A percentile compares a stretch with the other conserved stretches of the same genome.
These are phyloP conservation scores for Chionographis japonica DNA, from an alignment of 106 monocot species.

Conservation along the genomic window DNA sequence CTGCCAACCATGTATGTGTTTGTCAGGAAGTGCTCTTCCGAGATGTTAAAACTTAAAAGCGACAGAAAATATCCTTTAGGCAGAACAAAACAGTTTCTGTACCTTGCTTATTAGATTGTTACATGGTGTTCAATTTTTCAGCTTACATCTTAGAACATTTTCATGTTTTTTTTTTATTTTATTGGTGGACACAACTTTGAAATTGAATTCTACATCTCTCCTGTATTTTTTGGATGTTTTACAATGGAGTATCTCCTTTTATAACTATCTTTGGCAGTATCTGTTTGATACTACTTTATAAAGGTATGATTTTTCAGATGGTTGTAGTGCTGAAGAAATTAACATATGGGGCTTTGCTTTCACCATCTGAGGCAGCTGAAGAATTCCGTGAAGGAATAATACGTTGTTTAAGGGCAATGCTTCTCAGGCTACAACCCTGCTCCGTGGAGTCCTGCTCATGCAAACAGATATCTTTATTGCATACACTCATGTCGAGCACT, in stretches of 20 bases:
- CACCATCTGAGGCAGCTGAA: slow-evolving; percentile 69
- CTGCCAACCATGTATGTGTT: no score
- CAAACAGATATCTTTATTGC: slow-evolving; percentile 23
- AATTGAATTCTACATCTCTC: no score
- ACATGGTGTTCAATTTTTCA: not conserved
- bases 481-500: slow-evolving; percentile 6
- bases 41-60: no score
- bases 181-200: no score
- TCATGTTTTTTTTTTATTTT: no score
- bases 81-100: no score
- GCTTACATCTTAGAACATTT: not conserved
- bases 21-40: no score
- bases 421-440: slow-evolving; percentile 62
- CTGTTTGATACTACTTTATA: slow-evolving; percentile 8
- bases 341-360: slow-evolving; percentile 74
- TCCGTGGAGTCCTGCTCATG: slow-evolving; percentile 49
- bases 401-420: slow-evolving; percentile 68
- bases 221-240: no score
- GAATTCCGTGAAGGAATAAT: slow-evolving; percentile 81
- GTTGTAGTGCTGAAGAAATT: slow-evolving; percentile 78
- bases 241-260: no score
- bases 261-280: not conserved
- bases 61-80: no score
- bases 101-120: not conserved
- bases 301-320: slow-evolving; percentile 48